A percentile compares a stretch with the other conserved stretches of the same genome.
phyloP scores from a whole-genome alignment of 2,329 filamentous ascomycete species.

The Pseudocercospora musae region DNA sequence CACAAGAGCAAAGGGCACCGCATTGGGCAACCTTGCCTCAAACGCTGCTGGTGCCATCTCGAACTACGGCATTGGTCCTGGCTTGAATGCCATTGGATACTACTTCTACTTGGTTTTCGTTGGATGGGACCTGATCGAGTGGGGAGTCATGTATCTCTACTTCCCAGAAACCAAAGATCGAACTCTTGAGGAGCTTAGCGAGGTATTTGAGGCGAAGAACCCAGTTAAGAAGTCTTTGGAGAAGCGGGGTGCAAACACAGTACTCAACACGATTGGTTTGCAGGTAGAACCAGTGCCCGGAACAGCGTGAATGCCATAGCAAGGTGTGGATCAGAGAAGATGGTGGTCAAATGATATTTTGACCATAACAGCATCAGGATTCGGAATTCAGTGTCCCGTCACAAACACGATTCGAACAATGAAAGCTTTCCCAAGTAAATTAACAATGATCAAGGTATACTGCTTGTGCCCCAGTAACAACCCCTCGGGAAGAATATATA shows the following conservation, averaged over 20 bases:
- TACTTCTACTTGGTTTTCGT: conserved; percentile 10
- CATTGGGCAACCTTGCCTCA: conserved; percentile 7
- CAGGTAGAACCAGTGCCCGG: not conserved
- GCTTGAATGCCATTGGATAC: conserved; percentile 8
- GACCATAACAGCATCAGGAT: not conserved
- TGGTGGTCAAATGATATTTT: not conserved
- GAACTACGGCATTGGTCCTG: conserved; percentile 9
- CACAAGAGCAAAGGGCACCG: conserved; percentile 34
- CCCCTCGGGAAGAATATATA: not conserved
- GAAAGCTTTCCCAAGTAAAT: not conserved
- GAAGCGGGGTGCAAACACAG: conserved; percentile 4
- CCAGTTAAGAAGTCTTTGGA: conserved; percentile 35
- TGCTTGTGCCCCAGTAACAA: not conserved
- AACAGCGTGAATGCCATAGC: not conserved
- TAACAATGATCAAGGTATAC: not conserved
- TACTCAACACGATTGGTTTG: conserved; percentile 2
- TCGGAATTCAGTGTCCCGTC: not conserved
- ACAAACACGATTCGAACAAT: not conserved
- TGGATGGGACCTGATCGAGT: conserved; percentile 8
- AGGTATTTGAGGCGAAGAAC: conserved; percentile 40
- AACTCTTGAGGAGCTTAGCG: conserved; percentile 44
- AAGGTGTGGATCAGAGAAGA: not conserved
- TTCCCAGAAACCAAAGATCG: conserved; percentile 24
- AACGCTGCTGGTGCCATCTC: conserved; percentile 6
- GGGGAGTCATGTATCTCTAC: conserved; percentile 8